Evolutionary conservation across 371 early-diverging fungal genomes (phyloP).

Genomic region (Saksenaea vasiformis): DNA sequence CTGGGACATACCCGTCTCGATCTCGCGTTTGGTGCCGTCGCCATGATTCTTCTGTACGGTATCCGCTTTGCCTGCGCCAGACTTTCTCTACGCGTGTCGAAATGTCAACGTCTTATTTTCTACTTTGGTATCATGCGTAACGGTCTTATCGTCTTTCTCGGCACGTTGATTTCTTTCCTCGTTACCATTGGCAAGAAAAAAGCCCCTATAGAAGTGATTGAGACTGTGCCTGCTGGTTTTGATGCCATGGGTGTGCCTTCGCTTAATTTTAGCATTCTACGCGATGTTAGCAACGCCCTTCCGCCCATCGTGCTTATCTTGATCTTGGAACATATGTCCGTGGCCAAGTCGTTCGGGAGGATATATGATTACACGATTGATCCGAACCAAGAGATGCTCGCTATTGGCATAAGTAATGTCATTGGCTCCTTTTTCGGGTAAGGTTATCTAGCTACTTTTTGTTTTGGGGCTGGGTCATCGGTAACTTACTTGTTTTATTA

Average conservation of each 20-base stretch:
- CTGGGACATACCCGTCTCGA: slow-evolving; percentile 39
- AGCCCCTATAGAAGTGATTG: slow-evolving; percentile 51
- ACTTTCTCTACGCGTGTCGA: slow-evolving; percentile 17
- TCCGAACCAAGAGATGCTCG: slow-evolving; percentile 83
- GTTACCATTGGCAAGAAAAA: slow-evolving; percentile 19
- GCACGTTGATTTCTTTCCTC: slow-evolving; percentile 28
- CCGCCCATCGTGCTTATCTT: slow-evolving; percentile 66
- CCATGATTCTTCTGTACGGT: slow-evolving; percentile 33
- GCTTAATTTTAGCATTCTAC: slow-evolving; percentile 36
- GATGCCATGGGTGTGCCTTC: slow-evolving; percentile 50
- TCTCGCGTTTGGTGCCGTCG: slow-evolving; percentile 37
- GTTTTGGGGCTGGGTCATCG: no score
- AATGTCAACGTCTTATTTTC: slow-evolving; percentile 29
- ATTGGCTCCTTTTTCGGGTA: slow-evolving; percentile 79
- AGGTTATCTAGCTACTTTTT: not conserved
- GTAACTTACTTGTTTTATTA: no score
- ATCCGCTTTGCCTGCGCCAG: slow-evolving; percentile 25
- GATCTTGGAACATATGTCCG: slow-evolving; percentile 78
- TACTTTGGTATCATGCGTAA: slow-evolving; percentile 46
- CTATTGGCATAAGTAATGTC: slow-evolving; percentile 82
- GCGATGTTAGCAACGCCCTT: slow-evolving; percentile 42
- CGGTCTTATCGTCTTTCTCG: slow-evolving; percentile 30
- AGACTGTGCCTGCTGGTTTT: slow-evolving; percentile 66
- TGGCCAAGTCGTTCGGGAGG: slow-evolving; percentile 79
- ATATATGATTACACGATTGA: slow-evolving; percentile 55